A percentile compares a stretch with the other conserved stretches of the same genome.
These are phyloP conservation scores for Tubosaeta sp. DNA, from an alignment of 768 basidiomycete genomes.

Conservation along the genomic window DNA sequence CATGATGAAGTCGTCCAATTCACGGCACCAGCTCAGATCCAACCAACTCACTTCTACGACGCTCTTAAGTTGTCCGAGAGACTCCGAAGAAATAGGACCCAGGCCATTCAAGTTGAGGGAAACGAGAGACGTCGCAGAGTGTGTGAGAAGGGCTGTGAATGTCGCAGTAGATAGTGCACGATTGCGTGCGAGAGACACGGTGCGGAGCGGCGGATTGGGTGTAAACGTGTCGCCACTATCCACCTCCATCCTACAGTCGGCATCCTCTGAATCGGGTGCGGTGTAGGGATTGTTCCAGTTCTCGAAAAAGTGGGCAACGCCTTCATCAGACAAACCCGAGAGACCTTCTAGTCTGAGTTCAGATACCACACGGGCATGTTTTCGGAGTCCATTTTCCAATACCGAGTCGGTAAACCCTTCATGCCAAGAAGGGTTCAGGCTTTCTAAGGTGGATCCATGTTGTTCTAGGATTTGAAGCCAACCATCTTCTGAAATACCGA, in stretches of 20 bases:
- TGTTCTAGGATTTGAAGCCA: constrained; percentile 50
- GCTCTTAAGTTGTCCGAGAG: constrained; percentile 36
- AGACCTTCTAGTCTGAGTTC: constrained; percentile 54
- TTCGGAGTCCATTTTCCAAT: constrained; percentile 56
- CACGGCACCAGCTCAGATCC: constrained; percentile 84
- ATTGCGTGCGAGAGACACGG: constrained; percentile 64
- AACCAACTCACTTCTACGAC: constrained; percentile 48
- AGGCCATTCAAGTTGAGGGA: constrained; percentile 74
- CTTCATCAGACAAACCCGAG: constrained; percentile 63
- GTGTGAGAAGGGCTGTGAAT: constrained; percentile 57
- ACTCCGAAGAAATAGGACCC: constrained; percentile 54
- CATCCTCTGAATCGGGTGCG: constrained; percentile 7
- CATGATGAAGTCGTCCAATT: constrained; percentile 77
- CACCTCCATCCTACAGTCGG: constrained; percentile 17
- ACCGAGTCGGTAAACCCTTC: constrained; percentile 54
- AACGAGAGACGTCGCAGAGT: constrained; percentile 58
- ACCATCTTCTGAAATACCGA: constrained; percentile 52
- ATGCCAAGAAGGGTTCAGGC: constrained; percentile 73
- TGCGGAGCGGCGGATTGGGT: constrained; percentile 44
- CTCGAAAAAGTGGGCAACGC: constrained; percentile 65
- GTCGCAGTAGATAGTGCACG: constrained; percentile 47
- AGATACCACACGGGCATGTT: constrained; percentile 43
- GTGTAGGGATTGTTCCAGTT: constrained; percentile 38
- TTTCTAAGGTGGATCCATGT: constrained; percentile 52
- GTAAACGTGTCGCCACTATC: constrained; percentile 11